Evolutionary conservation across 345 rosid species (phyloP).

Genomic region (Reutealis trisperma): DNA sequence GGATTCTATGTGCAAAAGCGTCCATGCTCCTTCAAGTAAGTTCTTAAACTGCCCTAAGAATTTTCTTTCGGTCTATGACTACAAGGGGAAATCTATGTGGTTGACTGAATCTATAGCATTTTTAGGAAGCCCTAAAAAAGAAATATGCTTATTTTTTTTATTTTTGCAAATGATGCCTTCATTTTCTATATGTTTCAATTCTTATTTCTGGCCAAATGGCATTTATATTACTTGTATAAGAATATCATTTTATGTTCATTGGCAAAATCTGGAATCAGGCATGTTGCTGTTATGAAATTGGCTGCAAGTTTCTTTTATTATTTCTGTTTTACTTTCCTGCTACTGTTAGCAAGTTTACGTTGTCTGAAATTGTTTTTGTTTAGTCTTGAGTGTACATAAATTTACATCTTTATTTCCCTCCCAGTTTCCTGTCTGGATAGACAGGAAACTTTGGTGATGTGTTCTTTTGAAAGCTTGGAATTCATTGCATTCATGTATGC

Average conservation of each 20-base stretch:
- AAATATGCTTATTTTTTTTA: neutral
- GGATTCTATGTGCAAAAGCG: slow-evolving; percentile 97
- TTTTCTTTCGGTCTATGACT: neutral
- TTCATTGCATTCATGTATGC: neutral
- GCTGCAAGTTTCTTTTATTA: no score
- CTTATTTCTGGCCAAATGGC: neutral
- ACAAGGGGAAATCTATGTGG: neutral
- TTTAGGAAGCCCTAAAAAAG: neutral
- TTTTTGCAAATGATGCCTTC: neutral
- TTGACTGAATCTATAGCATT: neutral
- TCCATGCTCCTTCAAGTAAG: slow-evolving; percentile 96
- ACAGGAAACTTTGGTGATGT: neutral
- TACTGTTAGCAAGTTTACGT: neutral
- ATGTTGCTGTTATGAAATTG: neutral
- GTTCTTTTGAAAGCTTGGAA: neutral
- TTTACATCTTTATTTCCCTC: neutral
- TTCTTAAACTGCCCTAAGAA: neutral
- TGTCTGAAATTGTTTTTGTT: neutral
- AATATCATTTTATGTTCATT: neutral
- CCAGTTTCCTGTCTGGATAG: neutral
- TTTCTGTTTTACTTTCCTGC: neutral
- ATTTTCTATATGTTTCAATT: neutral
- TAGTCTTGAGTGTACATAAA: neutral
- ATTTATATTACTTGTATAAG: neutral
- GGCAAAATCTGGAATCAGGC: neutral